Evolutionary conservation across 805 yeast genomes (phyloP), one percentile per base, ranked within the genome.

Genomic region (Cyberlindnera bimundalis): DNA sequence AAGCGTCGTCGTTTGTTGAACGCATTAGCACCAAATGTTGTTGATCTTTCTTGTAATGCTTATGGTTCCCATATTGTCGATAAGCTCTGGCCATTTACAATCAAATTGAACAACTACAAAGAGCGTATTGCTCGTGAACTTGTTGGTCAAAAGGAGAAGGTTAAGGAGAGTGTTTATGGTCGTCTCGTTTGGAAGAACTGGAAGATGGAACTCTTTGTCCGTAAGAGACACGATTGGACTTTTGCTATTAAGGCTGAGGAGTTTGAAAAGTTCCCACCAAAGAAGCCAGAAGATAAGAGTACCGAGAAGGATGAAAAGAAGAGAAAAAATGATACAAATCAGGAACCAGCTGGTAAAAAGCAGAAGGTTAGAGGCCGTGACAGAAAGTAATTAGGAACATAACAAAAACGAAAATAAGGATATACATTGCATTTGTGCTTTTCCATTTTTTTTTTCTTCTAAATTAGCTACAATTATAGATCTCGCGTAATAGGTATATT

Each of bases 171-270:
- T 57, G 75, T 70, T 11, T 93, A 91, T 56, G 99, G 99, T 26
- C 78, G 82, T 58, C 73, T 79, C 53, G 98, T 93, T 2, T 93
- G 97, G 98, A 86, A 83, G 60, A 91, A 91, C 61, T 93, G 97
- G 97, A 66, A 75, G 23, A 74, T 91, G 81, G 98, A 93, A 59
- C 64, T 81, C 52, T 91, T 79, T 55, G 58, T 67, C 10, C 73
- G 95, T 58, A 80, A 81, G 62, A 76, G 81, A 60, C 76, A 70
- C 55, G 96, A 89, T 56, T 91, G 98, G 98, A 86, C 84, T 62
- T 65, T 52, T 43, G 50, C 75, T 28, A 70, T 81, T 14, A 84
- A 78, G 43, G 73, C 75, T 33, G 74, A 73, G 50, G 77, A 73
- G 45, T 51, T 58, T 30, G 73, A 64, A 30, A 47, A 62, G 27